Base-by-base conservation (phyloP, 164 flowering plant species). In the Warburgia ugandensis region DNA sequence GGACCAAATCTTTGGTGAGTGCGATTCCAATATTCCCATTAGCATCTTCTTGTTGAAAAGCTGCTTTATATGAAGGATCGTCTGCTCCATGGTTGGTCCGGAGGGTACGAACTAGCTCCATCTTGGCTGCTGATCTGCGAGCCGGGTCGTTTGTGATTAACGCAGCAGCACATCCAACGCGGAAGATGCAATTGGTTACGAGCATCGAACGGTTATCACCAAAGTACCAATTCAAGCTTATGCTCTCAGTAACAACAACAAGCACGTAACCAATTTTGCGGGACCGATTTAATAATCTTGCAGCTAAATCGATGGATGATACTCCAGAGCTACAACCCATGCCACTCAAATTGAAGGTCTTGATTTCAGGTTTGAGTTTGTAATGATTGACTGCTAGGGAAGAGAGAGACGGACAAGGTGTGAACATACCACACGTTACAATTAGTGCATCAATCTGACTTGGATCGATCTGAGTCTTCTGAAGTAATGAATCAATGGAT, bases 251-350 rank as follows among this genome's bases (percentile, higher is more conserved):
- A 26, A 68, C 64, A 12, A 81, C 73, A 0, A 81, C 73, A 3
- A 80, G 68, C 28, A 71, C 83, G 55, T 73, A 61, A 8, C 46
- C 60, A 36, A 59, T 29, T 11, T 53, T 48, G 1, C 53, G 56
- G 31, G 38, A 23, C 0, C 55, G 45, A 12, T 69, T 58, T 8
- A 79, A 42, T 41, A 77, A 39, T 29, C 61, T 64, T 20, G 72
- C 68, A 22, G 78, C 82, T 11, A 74, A 48, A 47, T 81, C 87
- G 0, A 76, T 56, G 6, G 80, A 26, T 20, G 71, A 21, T 6
- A 66, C 67, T 10, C 87, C 80, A 0, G 80, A 67, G 50, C 84
- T 73, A 53, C 87, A 78, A 0, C 81, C 84, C 84, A 78, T 81
- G n/a, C 87, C 84, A 20, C 71, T 65, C 1, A 78, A 61, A 57